These are phyloP conservation scores for Raddia guianensis DNA, from an alignment of 176 grass and related monocot species.

Conservation along the genomic window DNA sequence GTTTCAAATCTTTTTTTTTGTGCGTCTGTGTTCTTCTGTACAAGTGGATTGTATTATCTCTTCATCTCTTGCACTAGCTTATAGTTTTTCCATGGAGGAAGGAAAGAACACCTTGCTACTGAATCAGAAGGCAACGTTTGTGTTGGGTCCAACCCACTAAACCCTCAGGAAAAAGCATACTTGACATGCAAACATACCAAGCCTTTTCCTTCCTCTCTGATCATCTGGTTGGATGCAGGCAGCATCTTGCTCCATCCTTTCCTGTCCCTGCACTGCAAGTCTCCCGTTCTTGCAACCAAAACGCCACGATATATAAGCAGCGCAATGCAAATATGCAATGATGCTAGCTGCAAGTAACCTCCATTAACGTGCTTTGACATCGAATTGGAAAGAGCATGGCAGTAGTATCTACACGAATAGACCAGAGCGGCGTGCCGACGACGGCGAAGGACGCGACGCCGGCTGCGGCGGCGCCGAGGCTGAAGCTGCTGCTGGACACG, in stretches of 20 bases:
- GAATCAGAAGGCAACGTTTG: constrained; percentile 1
- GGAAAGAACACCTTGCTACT: constrained; percentile 20
- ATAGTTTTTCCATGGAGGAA: constrained; percentile 11
- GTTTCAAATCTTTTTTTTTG: no score
- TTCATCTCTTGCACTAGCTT: not conserved
- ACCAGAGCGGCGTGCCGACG: constrained; percentile 24
- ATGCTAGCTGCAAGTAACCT: not conserved
- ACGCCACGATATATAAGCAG: constrained; percentile 36
- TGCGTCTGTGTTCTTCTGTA: not conserved
- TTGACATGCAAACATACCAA: constrained; percentile 44
- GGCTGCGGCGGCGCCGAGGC: constrained; percentile 26
- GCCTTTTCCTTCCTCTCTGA: constrained; percentile 12
- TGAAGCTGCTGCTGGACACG: constrained; percentile 74
- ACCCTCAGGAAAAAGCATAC: constrained; percentile 27
- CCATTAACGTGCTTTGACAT: not conserved
- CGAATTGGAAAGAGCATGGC: not conserved
- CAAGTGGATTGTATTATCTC: not conserved
- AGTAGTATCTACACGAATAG: not conserved
- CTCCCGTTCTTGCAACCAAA: constrained; percentile 4
- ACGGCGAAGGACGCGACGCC: not conserved
- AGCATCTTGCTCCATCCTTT: not conserved
- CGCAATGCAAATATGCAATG: not conserved
- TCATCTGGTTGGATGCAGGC: not conserved
- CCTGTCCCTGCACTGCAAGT: constrained; percentile 31
- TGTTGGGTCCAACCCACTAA: not conserved